Base-by-base conservation (phyloP, 2,329 filamentous ascomycete species). In the Colletotrichum nymphaeae region DNA sequence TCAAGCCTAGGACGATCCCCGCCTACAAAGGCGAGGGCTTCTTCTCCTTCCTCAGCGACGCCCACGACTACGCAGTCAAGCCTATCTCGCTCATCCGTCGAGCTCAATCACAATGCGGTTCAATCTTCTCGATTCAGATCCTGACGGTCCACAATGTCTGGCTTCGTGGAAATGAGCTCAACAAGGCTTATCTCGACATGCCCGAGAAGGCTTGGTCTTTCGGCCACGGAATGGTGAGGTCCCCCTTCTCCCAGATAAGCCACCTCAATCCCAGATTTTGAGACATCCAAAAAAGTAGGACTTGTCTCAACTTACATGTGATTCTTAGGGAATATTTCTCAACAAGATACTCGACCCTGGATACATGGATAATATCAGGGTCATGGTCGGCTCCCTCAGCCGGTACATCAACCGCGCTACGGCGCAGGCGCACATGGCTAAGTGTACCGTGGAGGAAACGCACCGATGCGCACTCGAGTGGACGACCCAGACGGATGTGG, bases 321-420 rank as follows among this genome's bases (percentile, higher is more conserved):
- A 24, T 28, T n/a, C 19, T 35, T 35, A 75, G 76, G 63, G 60
- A 24, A 53, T 72, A 1, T 75, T 74, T 30, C 63, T 77, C 49
- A 75, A 77, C 67, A 76, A 76, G 65, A 70, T 72, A 9, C 28
- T 77, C 4, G 68, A 75, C 7, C 30, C 35, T 11, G 69, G 69
- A 35, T 78, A 74, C 59, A 66, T 66, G 35, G 42, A 75, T 5
- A 69, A 76, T 53, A 63, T 73, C 24, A 37, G 49, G 14, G 37
- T 53, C 5, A 46, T 76, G 24, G 16, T 75, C 16, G 42, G 52
- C 5, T 75, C 74, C 11, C 52, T 77, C 1, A 60, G 65, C 24
- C 56, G 55, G n/a, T 76, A 74, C 62, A 72, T 72, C 58, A 75
- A 57, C 30, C 69, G 67, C 8, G 14, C 53, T 4, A 64, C 59